Percentiles rank a stretch among this genome's conserved stretches.
Evolutionary conservation across 345 rosid species (phyloP).

Genomic region (Brassica carinata): DNA sequence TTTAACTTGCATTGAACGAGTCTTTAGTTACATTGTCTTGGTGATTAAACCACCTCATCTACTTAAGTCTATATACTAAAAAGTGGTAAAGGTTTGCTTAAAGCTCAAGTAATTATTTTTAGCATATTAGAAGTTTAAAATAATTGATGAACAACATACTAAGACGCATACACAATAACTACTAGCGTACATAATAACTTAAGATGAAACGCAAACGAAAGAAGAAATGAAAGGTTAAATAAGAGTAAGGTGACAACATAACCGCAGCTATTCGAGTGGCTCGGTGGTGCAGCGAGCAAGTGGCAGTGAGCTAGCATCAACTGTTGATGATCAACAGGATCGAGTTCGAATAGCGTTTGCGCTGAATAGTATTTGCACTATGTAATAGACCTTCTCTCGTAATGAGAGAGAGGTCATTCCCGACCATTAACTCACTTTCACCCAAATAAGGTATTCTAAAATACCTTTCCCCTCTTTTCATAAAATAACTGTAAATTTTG

Average conservation of each 20-base stretch:
- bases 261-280: constrained; percentile 18
- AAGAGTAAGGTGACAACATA: background rate
- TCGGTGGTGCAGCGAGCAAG: constrained; percentile 14
- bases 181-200: background rate
- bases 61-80: constrained; percentile 9
- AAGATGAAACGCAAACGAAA: background rate
- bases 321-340: constrained; percentile 6
- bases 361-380: background rate
- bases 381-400: background rate
- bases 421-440: background rate
- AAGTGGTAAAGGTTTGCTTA: background rate
- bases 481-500: background rate
- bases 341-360: constrained; percentile 16
- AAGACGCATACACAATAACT: background rate
- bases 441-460: constrained; percentile 16
- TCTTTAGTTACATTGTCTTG: constrained; percentile 32
- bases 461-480: constrained; percentile 1
- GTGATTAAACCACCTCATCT: constrained; percentile 26
- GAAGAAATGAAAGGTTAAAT: constrained; percentile 3
- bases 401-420: background rate
- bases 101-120: background rate
- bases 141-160: background rate
- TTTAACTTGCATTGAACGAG: constrained; percentile 41
- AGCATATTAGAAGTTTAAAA: constrained; percentile 1
- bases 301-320: constrained; percentile 37